Conservation (phyloP, 805 yeast genomes). For the Lachancea mirantina region DNA sequence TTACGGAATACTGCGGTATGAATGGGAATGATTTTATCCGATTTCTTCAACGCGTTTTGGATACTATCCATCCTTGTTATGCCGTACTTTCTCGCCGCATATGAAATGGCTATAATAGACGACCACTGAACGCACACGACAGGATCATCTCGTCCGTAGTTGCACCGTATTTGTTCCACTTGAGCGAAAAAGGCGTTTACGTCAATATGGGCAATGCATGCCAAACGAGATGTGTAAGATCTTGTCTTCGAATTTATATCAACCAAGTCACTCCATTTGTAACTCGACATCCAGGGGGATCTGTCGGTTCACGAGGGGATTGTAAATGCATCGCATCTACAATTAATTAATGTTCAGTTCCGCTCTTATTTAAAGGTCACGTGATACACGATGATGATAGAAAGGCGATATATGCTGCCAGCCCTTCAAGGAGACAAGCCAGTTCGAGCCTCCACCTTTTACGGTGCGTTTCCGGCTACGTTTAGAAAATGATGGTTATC, state of each 20-base stretch:
- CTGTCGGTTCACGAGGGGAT: no score
- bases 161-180: conserved; percentile 74
- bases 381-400: no score
- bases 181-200: conserved; percentile 96
- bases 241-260: conserved; percentile 40
- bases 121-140: conserved; percentile 94
- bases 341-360: no score
- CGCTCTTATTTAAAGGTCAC: no score
- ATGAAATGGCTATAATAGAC: conserved; percentile 80
- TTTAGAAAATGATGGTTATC: no score
- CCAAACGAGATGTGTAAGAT: conserved; percentile 58
- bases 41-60: conserved; percentile 60
- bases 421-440: no score
- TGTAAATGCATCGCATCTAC: no score
- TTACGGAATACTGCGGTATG: conserved; percentile 92
- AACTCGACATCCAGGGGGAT: conserved; percentile 33
- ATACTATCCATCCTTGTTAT: conserved; percentile 70
- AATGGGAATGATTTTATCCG: conserved; percentile 69
- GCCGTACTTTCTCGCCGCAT: conserved; percentile 83
- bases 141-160: conserved; percentile 60
- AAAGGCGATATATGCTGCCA: no score
- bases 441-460: no score
- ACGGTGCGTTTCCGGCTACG: no score
- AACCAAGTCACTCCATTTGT: conserved; percentile 42
- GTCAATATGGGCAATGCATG: conserved; percentile 81